Evolutionary conservation across 345 rosid genomes (phyloP).

Genomic region (Gossypium arboreum): DNA sequence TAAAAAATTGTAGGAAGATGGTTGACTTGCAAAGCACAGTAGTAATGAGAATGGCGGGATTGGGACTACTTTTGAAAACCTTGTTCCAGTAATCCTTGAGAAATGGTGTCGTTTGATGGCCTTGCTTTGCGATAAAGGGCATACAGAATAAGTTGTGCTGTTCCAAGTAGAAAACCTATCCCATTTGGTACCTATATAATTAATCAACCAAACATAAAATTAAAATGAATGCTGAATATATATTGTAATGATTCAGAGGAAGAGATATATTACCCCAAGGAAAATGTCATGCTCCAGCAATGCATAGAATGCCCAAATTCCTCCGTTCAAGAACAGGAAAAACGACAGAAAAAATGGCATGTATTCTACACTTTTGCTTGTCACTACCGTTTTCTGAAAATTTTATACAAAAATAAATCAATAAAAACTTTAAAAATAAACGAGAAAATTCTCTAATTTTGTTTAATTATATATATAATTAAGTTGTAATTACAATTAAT

Average conservation of each 20-base stretch:
- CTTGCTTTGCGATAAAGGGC: constrained; percentile 47
- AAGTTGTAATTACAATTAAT: no score
- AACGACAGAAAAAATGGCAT: constrained; percentile 76
- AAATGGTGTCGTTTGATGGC: constrained; percentile 11
- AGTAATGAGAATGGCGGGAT: no score
- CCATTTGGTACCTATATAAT: constrained; percentile 63
- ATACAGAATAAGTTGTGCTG: constrained; percentile 50
- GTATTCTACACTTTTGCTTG: constrained; percentile 57
- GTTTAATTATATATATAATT: no score
- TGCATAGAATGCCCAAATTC: constrained; percentile 63
- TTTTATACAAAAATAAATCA: no score
- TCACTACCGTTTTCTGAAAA: constrained; percentile 67
- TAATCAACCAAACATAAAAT: neutral
- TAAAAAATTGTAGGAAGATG: no score
- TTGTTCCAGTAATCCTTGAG: constrained; percentile 26
- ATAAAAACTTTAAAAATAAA: no score
- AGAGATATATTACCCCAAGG: constrained; percentile 38
- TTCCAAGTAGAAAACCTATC: constrained; percentile 55
- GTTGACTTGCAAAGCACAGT: no score
- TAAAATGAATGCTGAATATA: no score
- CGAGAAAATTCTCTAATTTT: no score
- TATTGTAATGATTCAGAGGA: neutral
- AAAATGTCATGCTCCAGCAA: constrained; percentile 43
- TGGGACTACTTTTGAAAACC: constrained; percentile 23
- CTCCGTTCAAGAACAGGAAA: constrained; percentile 61